phyloP scores from a whole-genome alignment of 2,329 filamentous ascomycete species.

The Claviceps africana region DNA sequence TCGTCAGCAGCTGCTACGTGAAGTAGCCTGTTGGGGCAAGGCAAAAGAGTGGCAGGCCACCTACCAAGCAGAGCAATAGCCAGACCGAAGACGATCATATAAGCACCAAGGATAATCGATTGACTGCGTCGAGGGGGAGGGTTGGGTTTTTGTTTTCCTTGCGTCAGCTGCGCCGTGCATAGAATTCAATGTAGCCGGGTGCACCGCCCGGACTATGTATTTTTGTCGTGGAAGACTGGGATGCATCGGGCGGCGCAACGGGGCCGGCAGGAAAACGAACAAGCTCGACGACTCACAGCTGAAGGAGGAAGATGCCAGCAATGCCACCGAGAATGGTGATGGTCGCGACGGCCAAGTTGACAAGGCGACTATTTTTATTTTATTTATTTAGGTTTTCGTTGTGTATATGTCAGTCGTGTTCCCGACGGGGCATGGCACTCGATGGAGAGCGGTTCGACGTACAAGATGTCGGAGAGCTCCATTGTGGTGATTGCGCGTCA shows the following conservation, averaged over 20 bases:
- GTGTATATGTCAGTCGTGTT: slow-evolving; percentile 18
- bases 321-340: slow-evolving; percentile 80
- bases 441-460: slow-evolving; percentile 23
- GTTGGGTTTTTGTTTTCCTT: no score
- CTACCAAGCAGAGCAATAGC: slow-evolving; percentile 53
- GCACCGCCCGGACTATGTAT: not conserved
- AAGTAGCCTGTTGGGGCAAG: not conserved
- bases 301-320: slow-evolving; percentile 50
- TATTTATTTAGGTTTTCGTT: not conserved
- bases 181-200: not conserved
- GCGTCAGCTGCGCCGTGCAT: not conserved
- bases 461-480: slow-evolving; percentile 92
- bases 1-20: slow-evolving; percentile 11
- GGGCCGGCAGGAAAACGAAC: not conserved
- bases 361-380: slow-evolving; percentile 56
- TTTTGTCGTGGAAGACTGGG: no score
- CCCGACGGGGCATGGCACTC: not conserved
- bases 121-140: slow-evolving; percentile 5
- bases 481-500: slow-evolving; percentile 32
- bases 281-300: slow-evolving; percentile 36
- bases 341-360: slow-evolving; percentile 78
- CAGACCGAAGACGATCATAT: slow-evolving; percentile 83
- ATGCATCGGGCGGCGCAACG: not conserved
- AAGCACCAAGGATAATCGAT: slow-evolving; percentile 63
- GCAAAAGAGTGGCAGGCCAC: slow-evolving; percentile 1